Evolutionary conservation across 73 alveolate genomes (phyloP), one percentile per base, ranked within the genome.

Genomic region (Symbiodinium pilosum): DNA sequence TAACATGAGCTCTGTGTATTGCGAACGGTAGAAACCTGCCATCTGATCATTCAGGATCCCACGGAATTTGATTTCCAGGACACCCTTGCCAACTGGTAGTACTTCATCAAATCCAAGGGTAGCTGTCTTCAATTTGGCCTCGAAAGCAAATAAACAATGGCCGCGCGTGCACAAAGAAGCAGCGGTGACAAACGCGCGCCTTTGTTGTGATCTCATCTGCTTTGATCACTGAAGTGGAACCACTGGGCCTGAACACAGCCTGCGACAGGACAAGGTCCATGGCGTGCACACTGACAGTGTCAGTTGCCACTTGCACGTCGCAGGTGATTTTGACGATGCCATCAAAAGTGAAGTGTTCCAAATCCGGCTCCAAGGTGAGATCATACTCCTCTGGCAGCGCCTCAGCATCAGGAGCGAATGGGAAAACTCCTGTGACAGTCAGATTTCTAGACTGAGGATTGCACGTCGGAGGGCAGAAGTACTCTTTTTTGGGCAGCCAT

Each of bases 21-120:
- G 98, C 32, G 98, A 92, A 34, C 98, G 98, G 91, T 92, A 92
- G 64, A 92, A 92, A 26, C 98, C 98, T 8, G 98, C 91, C 98
- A 92, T 92, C 64, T 51, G 38, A 26, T 89, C 95, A 30, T 89
- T 89, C 87, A 89, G 32, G 34, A 59, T 89, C 32, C 95, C 95
- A 26, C 95, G 95, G 69, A 89, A 89, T 51, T 89, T 89, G 95
- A 89, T 89, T 68, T 89, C 95, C 71, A 89, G 73, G 51, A 89
- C 87, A 32, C 85, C 95, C 51, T 89, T 89, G 73, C 95, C 95
- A 44, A 68, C 87, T 26, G 95, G 95, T 1, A 89, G 87, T 26
- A 89, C 95, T 40, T 89, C 95, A 56, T 89, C 95, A 41, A 89
- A 89, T 40, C 86, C 95, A 28, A 89, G 14, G 1, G 75, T 84